These are phyloP conservation scores for Rosa rugosa DNA, from an alignment of 306 rosid genomes.

Conservation along the genomic window DNA sequence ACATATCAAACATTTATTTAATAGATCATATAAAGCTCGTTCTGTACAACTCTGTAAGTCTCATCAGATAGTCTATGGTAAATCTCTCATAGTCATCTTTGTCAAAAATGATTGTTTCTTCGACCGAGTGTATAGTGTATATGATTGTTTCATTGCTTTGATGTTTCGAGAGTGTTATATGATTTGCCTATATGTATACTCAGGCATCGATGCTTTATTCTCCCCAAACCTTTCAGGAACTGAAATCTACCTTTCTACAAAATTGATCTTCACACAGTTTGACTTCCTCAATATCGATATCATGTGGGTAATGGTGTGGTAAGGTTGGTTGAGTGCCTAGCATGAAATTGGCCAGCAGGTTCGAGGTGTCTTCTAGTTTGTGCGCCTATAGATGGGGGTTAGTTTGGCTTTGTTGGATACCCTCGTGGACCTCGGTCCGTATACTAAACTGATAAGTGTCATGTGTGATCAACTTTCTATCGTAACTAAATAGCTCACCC, in stretches of 20 bases:
- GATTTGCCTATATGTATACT: background rate
- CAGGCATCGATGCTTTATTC: background rate
- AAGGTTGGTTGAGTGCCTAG: no score
- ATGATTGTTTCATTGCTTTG: background rate
- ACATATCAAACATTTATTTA: conserved; percentile 55
- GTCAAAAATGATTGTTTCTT: background rate
- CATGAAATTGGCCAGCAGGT: no score
- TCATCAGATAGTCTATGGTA: background rate
- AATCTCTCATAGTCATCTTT: background rate
- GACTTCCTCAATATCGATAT: background rate
- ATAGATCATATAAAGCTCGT: conserved; percentile 22
- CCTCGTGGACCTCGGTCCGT: no score
- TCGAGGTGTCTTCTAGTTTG: no score
- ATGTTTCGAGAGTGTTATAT: background rate
- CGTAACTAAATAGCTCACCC: no score
- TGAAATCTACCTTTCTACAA: background rate
- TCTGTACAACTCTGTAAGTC: background rate
- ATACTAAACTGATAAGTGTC: no score
- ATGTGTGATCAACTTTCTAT: no score
- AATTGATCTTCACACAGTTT: background rate
- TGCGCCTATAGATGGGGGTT: no score
- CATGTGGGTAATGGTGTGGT: no score
- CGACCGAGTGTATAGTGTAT: background rate
- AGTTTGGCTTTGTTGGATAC: no score
- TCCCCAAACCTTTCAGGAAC: background rate